Conservation (phyloP, 1,284 basidiomycete species). For the Macrocystidia cucumis region DNA sequence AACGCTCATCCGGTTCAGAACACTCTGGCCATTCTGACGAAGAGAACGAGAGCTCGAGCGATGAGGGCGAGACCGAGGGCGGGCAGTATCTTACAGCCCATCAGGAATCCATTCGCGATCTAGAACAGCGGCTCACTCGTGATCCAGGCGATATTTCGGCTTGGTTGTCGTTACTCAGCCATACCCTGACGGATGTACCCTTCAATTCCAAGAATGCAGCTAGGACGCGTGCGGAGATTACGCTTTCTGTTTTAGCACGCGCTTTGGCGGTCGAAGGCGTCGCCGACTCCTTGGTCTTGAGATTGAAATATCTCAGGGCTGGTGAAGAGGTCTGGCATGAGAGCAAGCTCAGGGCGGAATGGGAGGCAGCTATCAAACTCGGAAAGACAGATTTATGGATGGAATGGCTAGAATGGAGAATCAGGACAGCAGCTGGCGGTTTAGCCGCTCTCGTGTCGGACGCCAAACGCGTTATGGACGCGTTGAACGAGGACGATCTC, state of each 20-base stretch:
- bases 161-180: slow-evolving; percentile 64
- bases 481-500: slow-evolving; percentile 29
- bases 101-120: slow-evolving; percentile 45
- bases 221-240: slow-evolving; percentile 60
- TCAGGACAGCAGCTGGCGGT: slow-evolving; percentile 35
- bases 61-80: slow-evolving; percentile 20
- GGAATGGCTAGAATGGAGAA: slow-evolving; percentile 73
- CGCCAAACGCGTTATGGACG: slow-evolving; percentile 32
- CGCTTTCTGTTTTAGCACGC: slow-evolving; percentile 57
- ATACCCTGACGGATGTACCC: slow-evolving; percentile 52
- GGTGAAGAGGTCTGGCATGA: slow-evolving; percentile 67
- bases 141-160: slow-evolving; percentile 44
- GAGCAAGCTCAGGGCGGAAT: slow-evolving; percentile 50
- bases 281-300: slow-evolving; percentile 37
- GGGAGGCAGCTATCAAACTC: slow-evolving; percentile 58
- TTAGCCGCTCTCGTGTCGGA: slow-evolving; percentile 47
- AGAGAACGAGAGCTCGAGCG: slow-evolving; percentile 17
- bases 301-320: slow-evolving; percentile 58
- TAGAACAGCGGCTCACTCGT: slow-evolving; percentile 46
- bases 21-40: slow-evolving; percentile 24
- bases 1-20: slow-evolving; percentile 41
- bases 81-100: slow-evolving; percentile 50
- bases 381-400: slow-evolving; percentile 52
- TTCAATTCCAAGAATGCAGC: slow-evolving; percentile 54
- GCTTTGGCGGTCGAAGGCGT: slow-evolving; percentile 57